Evolutionary conservation across 495 filamentous ascomycete genomes (phyloP).

Genomic region (Xylaria nigripes): DNA sequence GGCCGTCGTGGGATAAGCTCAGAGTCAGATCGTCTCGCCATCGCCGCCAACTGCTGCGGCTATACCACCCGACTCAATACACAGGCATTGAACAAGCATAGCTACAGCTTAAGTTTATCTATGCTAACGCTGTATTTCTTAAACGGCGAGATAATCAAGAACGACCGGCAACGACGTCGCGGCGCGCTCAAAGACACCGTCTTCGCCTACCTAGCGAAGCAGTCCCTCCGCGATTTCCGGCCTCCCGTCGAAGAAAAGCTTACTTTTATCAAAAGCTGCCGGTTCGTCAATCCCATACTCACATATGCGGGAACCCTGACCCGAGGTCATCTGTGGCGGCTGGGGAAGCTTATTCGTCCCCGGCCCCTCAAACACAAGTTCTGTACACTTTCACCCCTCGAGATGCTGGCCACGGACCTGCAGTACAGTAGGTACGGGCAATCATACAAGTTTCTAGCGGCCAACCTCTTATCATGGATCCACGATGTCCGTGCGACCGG

Average conservation of each 20-base stretch:
- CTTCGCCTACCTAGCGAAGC: slow-evolving; percentile 20
- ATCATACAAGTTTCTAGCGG: slow-evolving; percentile 13
- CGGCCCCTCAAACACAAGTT: slow-evolving; percentile 21
- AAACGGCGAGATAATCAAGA: slow-evolving; percentile 31
- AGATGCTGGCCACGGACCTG: slow-evolving; percentile 18
- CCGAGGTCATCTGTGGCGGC: slow-evolving; percentile 25
- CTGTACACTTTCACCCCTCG: slow-evolving; percentile 15
- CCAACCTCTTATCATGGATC: background rate
- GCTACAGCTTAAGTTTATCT: slow-evolving; percentile 23
- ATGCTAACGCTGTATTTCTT: slow-evolving; percentile 28
- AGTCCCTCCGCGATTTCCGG: slow-evolving; percentile 20
- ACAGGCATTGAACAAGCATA: slow-evolving; percentile 13
- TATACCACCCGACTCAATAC: slow-evolving; percentile 25
- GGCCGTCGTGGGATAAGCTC: slow-evolving; percentile 12
- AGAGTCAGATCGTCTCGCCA: slow-evolving; percentile 25
- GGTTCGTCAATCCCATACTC: slow-evolving; percentile 21
- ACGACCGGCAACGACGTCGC: slow-evolving; percentile 9
- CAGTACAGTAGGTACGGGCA: slow-evolving; percentile 15
- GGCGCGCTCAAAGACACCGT: slow-evolving; percentile 18
- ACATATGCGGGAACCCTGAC: slow-evolving; percentile 18
- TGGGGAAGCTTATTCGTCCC: slow-evolving; percentile 23
- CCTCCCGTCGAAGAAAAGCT: slow-evolving; percentile 20
- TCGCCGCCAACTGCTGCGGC: slow-evolving; percentile 25
- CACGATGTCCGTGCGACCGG: background rate
- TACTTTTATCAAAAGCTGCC: slow-evolving; percentile 30